These are phyloP conservation scores for Crithidia thermophila DNA, from an alignment of 208 protist genomes.

Conservation along the genomic window DNA sequence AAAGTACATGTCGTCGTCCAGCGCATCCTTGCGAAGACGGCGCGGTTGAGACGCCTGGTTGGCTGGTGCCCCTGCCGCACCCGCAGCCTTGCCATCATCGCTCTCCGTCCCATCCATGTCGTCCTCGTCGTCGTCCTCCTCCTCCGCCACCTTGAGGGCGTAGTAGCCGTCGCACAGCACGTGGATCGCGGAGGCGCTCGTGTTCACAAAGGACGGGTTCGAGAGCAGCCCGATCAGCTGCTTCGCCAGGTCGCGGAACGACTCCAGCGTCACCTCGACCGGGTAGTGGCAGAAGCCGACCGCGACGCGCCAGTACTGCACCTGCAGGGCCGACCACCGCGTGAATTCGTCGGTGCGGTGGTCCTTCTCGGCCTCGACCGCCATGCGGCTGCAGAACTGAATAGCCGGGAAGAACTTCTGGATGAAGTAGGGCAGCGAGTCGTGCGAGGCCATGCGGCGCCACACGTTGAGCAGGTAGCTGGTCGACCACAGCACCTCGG, in stretches of 20 bases:
- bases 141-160: constrained; percentile 39
- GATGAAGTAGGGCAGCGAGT: constrained; percentile 81
- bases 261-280: constrained; percentile 59
- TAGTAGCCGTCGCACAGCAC: constrained; percentile 78
- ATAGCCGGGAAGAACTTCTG: constrained; percentile 81
- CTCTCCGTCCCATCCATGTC: constrained; percentile 18
- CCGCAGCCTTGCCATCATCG: not conserved
- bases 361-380: constrained; percentile 55
- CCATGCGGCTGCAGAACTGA: constrained; percentile 61
- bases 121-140: constrained; percentile 67
- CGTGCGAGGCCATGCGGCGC: constrained; percentile 75
- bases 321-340: constrained; percentile 68
- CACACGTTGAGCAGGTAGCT: constrained; percentile 85
- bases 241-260: constrained; percentile 81
- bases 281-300: constrained; percentile 88
- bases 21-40: constrained; percentile 47
- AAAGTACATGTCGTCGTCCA: constrained; percentile 78
- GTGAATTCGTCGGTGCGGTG: constrained; percentile 48
- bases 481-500: constrained; percentile 53
- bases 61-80: not conserved
- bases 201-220: constrained; percentile 63
- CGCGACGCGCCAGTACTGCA: constrained; percentile 80
- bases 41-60: not conserved
- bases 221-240: constrained; percentile 78
- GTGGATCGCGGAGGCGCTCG: constrained; percentile 75